Base-by-base conservation (phyloP, 345 rosid species). In the Gossypium longicalyx region DNA sequence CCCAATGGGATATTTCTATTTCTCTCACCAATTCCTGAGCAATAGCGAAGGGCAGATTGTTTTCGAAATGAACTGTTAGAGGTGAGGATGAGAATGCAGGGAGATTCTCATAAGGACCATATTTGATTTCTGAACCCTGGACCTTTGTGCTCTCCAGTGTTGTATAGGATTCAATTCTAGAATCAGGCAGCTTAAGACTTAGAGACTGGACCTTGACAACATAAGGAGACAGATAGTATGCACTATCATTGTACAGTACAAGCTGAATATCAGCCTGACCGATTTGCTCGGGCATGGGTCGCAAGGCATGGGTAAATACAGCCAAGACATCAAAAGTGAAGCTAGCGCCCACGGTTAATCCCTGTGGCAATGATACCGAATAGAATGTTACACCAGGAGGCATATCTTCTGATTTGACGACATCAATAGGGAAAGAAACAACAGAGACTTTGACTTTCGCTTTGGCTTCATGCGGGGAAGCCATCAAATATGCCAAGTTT, bases 1-100 rank as follows among this genome's bases (percentile, higher is more conserved):
- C 99, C 99, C 99, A 95, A 17, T 93, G 98, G 61, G 99, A 95
- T 74, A 95, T 88, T 81, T 92, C 98, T 75, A 95, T 88, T 81
- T 95, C 99, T 62, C 97, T 80, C 52, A 89, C 90, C 59, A 95
- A 83, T 81, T 89, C 93, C 80, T 74, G 76, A 67, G 97, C 97
- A 72, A 89, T 90, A 77, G 94, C 87, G 61, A 95, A 91, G 15
- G 97, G 93, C 64, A 87, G 86, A 74, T 90, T 91, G 89, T 84
- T 85, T 80, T 90, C 97, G 82, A 95, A 95, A 83, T 95, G 99
- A 44, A 91, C 81, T 57, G 72, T 89, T 17, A 93, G 76, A 3
- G 97, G 98, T 4, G 86, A 75, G 78, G 81, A 87, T 0, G 94
- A 89, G 82, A 81, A 95, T 57, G 95, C 78, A 17, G 86, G 87